These are phyloP conservation scores for Neofusicoccum kwambonambiense DNA, from an alignment of 2,329 filamentous ascomycete species.

Conservation along the genomic window DNA sequence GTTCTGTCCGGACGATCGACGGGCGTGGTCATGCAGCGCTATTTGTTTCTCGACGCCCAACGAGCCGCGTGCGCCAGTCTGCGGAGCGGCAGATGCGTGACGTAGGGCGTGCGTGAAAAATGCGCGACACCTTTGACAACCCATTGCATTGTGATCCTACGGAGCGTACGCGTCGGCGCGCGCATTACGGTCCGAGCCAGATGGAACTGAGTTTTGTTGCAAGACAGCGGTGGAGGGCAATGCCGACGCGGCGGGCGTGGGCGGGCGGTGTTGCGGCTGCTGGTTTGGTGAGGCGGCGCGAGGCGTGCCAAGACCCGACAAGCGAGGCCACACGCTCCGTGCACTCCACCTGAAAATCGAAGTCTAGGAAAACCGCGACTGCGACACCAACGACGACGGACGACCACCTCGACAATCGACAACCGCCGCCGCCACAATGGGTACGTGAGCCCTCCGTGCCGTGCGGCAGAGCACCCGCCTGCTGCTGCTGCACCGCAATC, in stretches of 20 bases:
- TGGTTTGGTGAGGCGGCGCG: background rate
- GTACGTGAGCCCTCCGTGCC: conserved; percentile 9
- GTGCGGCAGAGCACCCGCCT: background rate
- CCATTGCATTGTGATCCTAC: too few species aligned
- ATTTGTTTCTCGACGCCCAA: background rate
- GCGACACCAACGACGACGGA: conserved; percentile 18
- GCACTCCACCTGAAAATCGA: conserved; percentile 15
- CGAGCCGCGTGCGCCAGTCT: background rate
- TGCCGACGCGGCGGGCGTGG: background rate
- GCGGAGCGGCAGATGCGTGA: background rate
- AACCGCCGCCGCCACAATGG: conserved; percentile 19
- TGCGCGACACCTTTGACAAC: too few species aligned
- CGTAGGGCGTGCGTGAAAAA: background rate
- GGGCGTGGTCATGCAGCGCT: background rate
- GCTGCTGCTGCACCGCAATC: background rate
- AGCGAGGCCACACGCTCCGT: conserved; percentile 16
- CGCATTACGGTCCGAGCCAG: too few species aligned
- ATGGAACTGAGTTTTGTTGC: background rate
- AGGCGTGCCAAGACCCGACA: conserved; percentile 7
- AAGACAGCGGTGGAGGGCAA: background rate
- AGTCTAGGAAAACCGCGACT: conserved; percentile 11
- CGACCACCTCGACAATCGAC: conserved; percentile 18
- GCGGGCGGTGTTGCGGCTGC: background rate
- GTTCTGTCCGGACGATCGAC: background rate
- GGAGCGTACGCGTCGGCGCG: too few species aligned